A percentile compares a stretch with the other conserved stretches of the same genome.
Conservation (phyloP, 768 basidiomycete species). For the Krasilnikovozyma curviuscula region DNA sequence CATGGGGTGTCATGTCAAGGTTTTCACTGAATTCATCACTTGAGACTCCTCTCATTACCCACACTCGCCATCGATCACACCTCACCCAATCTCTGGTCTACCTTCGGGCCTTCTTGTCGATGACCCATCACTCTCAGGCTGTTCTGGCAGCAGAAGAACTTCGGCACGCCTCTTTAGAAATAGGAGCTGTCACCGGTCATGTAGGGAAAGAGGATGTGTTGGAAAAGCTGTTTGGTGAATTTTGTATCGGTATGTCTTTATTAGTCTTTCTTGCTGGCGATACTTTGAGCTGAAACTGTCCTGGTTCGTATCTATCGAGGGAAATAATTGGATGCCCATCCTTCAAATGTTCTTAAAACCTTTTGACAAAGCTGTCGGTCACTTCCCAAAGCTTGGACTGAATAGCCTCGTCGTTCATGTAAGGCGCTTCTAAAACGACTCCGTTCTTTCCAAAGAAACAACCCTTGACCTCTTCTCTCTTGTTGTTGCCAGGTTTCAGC, state of each 20-base stretch:
- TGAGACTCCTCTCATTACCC: conserved; percentile 47
- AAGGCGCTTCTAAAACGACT: too few species aligned
- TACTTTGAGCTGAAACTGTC: too few species aligned
- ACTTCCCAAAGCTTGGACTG: too few species aligned
- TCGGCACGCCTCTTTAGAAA: conserved; percentile 60
- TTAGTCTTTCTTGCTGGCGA: background rate
- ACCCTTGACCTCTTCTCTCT: too few species aligned
- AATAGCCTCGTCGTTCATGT: too few species aligned
- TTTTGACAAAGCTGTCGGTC: too few species aligned
- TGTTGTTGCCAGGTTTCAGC: too few species aligned
- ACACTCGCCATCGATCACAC: conserved; percentile 58
- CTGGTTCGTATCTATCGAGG: too few species aligned
- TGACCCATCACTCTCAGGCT: conserved; percentile 38
- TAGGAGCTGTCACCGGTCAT: conserved; percentile 61
- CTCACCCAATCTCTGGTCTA: conserved; percentile 45
- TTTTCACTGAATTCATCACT: background rate
- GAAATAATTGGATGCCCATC: too few species aligned
- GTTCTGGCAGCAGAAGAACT: conserved; percentile 73
- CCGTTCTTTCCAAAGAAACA: too few species aligned
- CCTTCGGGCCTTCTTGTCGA: conserved; percentile 42
- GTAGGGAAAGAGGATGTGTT: conserved; percentile 69
- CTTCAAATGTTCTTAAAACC: too few species aligned
- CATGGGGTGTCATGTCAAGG: conserved; percentile 2
- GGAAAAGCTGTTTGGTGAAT: conserved; percentile 62
- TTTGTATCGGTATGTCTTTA: conserved; percentile 55